phyloP scores from a whole-genome alignment of 331 rosid genomes.

The Cydonia oblonga region DNA sequence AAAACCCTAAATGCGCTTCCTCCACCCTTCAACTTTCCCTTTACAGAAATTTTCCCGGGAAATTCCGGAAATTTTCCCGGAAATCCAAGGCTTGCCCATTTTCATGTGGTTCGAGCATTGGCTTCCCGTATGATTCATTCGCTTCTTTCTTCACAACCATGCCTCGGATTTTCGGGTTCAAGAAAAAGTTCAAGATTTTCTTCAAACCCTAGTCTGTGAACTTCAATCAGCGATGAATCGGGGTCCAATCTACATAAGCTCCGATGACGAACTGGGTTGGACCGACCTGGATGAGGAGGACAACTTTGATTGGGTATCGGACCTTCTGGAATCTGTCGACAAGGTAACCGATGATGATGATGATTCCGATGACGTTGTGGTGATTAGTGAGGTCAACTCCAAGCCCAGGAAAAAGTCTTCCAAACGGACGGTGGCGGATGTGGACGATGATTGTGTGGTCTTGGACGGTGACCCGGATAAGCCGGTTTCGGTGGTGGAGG shows the following conservation, averaged over 20 bases:
- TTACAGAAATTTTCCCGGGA: background rate
- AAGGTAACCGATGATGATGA: constrained; percentile 14
- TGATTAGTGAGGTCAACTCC: constrained; percentile 34
- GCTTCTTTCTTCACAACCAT: background rate
- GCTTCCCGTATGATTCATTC: background rate
- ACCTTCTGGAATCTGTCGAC: constrained; percentile 24
- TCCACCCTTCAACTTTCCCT: background rate
- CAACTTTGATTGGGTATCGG: constrained; percentile 38
- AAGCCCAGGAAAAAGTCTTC: constrained; percentile 28
- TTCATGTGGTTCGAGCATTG: background rate
- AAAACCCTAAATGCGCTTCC: background rate
- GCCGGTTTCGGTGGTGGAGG: constrained; percentile 20
- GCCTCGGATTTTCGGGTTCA: background rate
- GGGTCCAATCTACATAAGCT: constrained; percentile 21
- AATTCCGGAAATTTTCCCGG: background rate
- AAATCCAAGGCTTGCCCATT: background rate
- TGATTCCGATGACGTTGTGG: constrained; percentile 44
- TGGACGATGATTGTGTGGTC: constrained; percentile 58
- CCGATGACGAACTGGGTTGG: constrained; percentile 35
- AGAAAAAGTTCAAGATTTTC: background rate
- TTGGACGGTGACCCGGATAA: constrained; percentile 66
- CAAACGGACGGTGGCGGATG: constrained; percentile 11
- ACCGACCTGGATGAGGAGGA: constrained; percentile 6
- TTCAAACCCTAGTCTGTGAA: background rate
- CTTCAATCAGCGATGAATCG: constrained; percentile 7